Evolutionary conservation across 345 rosid genomes (phyloP).

Genomic region (Mangifera indica): DNA sequence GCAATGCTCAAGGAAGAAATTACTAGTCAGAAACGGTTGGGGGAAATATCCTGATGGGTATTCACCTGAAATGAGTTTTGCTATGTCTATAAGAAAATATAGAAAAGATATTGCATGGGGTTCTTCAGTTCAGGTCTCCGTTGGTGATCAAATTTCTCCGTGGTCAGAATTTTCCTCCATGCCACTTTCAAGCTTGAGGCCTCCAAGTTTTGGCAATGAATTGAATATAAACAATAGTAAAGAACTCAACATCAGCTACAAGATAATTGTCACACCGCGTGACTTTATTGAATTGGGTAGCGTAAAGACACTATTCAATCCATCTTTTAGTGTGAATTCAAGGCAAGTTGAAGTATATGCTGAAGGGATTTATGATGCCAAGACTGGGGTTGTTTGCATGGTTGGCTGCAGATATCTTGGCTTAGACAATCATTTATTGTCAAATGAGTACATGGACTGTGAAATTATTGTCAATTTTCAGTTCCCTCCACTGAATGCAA

Average conservation of each 20-base stretch:
- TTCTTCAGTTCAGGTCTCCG: too few relatives aligned
- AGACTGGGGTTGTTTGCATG: slow-evolving; percentile 51
- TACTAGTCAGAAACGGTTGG: not conserved
- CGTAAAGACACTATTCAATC: slow-evolving; percentile 9
- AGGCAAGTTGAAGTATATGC: slow-evolving; percentile 16
- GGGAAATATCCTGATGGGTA: slow-evolving; percentile 27
- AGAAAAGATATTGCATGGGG: slow-evolving; percentile 22
- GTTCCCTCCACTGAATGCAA: too few relatives aligned
- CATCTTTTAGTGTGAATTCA: not conserved
- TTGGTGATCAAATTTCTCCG: too few relatives aligned
- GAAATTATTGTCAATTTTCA: too few relatives aligned
- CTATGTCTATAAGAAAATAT: slow-evolving; percentile 17
- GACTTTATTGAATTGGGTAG: not conserved
- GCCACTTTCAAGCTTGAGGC: not conserved
- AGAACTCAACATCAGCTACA: slow-evolving; percentile 33
- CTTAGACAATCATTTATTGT: not conserved
- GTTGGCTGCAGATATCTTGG: slow-evolving; percentile 41
- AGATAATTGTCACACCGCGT: not conserved
- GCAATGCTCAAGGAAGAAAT: slow-evolving; percentile 10
- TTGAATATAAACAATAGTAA: not conserved
- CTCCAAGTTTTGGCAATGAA: not conserved
- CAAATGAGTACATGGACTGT: slow-evolving; percentile 29
- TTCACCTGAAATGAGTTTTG: slow-evolving; percentile 25
- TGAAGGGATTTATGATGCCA: slow-evolving; percentile 44
- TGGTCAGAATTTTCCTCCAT: not conserved